Evolutionary conservation across 176 grass and related monocot species (phyloP), one percentile per base, ranked within the genome.

Genomic region (Eremochloa ophiuroides): DNA sequence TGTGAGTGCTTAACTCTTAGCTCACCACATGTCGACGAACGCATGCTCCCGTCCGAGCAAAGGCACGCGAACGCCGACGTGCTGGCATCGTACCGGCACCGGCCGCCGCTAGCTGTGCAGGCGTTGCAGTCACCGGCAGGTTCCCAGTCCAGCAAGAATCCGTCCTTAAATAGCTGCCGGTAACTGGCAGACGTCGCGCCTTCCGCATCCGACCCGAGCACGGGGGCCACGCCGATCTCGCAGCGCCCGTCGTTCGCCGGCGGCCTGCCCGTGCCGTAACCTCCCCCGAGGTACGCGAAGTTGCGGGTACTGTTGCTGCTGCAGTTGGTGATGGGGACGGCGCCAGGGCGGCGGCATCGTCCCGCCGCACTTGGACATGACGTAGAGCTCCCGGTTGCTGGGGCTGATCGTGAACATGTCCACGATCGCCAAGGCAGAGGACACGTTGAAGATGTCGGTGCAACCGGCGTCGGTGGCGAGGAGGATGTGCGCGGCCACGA

Each of bases 61-160:
- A 86, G 80, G 75, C 90, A 91, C 30, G 71, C 28, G 41, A 87
- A 89, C 46, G 26, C 55, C 40, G 82, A 29, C 14, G 59, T 86
- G 23, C 16, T 78, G 55, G 22, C n/a, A 12, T 77, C 73, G 29
- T 83, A 84, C 23, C 79, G 78, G 51, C 87, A 92, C 14, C 11
- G 30, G 34, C 90, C 87, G 0, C 81, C 81, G 33, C 83, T 89
- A 0, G 8, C 39, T 2, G 4, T 84, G 79, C 90, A 92, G 63
- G 34, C 29, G 51, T 76, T 62, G 75, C 90, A 92, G 27, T 71
- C 77, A 1, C 70, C 62, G 15, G 48, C 71, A 2, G 47, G 67
- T 6, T 77, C 70, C 83, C 86, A 88, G 14, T 84, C 79, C 33
- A 89, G 35, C 5, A 38, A 8, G 77, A 89, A 92, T 18, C 86